Conservation (phyloP, 805 yeast species). For the Candida nanaspora region DNA sequence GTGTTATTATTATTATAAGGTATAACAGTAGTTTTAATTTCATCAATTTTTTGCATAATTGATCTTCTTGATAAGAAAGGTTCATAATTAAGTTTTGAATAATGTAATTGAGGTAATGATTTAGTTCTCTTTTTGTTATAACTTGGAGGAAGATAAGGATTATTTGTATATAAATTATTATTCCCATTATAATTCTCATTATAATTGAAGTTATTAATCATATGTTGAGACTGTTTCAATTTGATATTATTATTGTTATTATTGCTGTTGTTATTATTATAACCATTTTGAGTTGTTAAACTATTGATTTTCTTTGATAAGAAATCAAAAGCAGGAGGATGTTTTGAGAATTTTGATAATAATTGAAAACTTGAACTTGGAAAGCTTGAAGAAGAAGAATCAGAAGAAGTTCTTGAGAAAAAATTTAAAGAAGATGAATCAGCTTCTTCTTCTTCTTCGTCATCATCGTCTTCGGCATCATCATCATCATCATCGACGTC, state of each 20-base stretch:
- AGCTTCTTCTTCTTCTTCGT: background rate
- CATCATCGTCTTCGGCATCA: conserved; percentile 4
- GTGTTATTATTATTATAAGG: conserved; percentile 14
- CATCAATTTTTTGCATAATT: conserved; percentile 32
- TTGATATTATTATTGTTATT: conserved; percentile 1
- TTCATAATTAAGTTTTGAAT: conserved; percentile 35
- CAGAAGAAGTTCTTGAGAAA: conserved; percentile 7
- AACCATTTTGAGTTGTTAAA: background rate
- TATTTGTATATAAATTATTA: no score
- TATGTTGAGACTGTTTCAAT: no score
- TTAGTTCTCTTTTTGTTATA: conserved; percentile 37
- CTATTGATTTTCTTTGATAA: background rate
- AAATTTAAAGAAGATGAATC: background rate
- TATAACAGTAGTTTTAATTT: conserved; percentile 30
- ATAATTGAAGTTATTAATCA: no score
- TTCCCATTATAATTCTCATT: no score
- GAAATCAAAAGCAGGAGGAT: background rate
- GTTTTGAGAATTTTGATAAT: background rate
- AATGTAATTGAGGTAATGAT: conserved; percentile 47
- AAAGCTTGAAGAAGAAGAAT: conserved; percentile 6
- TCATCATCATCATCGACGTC: conserved; percentile 8
- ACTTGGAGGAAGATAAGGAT: no score
- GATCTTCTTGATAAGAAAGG: conserved; percentile 25
- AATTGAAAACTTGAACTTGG: background rate
- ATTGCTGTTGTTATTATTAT: background rate